These are phyloP conservation scores for Stereocaulon alpinum DNA, from an alignment of 495 filamentous ascomycete genomes.

Conservation along the genomic window DNA sequence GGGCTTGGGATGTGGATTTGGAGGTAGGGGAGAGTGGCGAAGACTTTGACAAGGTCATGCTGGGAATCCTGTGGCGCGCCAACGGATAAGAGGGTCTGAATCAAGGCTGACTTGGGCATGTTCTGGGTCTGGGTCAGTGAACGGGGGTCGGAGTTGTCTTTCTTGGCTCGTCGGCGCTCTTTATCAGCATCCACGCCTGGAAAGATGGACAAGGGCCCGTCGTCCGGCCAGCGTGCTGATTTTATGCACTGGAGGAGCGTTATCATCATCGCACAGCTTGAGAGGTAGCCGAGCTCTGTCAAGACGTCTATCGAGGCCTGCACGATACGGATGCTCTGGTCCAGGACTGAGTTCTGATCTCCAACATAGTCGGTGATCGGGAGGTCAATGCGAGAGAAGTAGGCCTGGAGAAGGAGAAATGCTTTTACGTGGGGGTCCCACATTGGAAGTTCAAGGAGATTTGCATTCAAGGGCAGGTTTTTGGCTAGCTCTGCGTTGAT, in stretches of 20 bases:
- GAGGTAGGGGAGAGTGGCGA: conserved; percentile 55
- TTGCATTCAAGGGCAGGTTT: conserved; percentile 59
- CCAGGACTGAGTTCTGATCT: conserved; percentile 79
- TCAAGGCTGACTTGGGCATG: conserved; percentile 24
- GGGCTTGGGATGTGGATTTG: conserved; percentile 50
- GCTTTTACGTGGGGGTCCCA: conserved; percentile 99
- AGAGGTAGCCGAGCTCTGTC: conserved; percentile 76
- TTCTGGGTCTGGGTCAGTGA: conserved; percentile 15
- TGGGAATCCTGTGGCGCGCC: conserved; percentile 21
- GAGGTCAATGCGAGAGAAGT: conserved; percentile 83
- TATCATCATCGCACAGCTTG: conserved; percentile 66
- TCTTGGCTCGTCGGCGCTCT: conserved; percentile 19
- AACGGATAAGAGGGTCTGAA: conserved; percentile 22
- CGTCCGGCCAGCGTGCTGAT: conserved; percentile 80
- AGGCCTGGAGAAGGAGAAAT: conserved; percentile 86
- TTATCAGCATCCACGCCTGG: conserved; percentile 56
- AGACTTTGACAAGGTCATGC: conserved; percentile 45
- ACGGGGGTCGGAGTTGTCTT: conserved; percentile 13
- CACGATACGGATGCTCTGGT: conserved; percentile 94
- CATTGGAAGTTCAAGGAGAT: conserved; percentile 71
- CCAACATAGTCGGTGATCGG: conserved; percentile 97
- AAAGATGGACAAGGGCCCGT: conserved; percentile 67
- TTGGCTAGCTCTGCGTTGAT: conserved; percentile 88
- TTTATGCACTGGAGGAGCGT: conserved; percentile 85
- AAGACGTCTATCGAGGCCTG: conserved; percentile 85